Conservation (phyloP, 2,329 filamentous ascomycete genomes). For the Arachnopeziza araneosa region DNA sequence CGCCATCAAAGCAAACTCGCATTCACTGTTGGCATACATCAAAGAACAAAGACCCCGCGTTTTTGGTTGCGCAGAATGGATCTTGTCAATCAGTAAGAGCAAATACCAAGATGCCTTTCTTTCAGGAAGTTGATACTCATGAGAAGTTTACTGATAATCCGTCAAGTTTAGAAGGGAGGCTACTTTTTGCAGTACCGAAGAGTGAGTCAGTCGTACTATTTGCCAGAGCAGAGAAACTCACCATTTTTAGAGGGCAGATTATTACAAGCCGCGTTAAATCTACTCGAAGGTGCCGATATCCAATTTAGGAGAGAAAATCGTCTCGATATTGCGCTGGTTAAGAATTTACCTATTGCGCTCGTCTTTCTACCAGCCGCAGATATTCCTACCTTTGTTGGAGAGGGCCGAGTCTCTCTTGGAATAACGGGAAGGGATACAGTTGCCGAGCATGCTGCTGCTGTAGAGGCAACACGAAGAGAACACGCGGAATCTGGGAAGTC, state of each 20-base stretch:
- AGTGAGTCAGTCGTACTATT: slow-evolving; percentile 53
- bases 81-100: slow-evolving; percentile 54
- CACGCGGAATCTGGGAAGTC: slow-evolving; percentile 43
- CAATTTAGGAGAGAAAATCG: slow-evolving; percentile 94
- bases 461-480: slow-evolving; percentile 44
- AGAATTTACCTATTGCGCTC: slow-evolving; percentile 91
- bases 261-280: slow-evolving; percentile 79
- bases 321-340: slow-evolving; percentile 94
- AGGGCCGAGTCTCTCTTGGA: slow-evolving; percentile 87
- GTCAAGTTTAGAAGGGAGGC: slow-evolving; percentile 77
- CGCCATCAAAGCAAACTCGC: neutral
- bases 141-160: slow-evolving; percentile 33
- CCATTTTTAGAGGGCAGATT: slow-evolving; percentile 74
- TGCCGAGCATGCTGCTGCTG: slow-evolving; percentile 73
- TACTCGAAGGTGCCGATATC: slow-evolving; percentile 89
- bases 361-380: slow-evolving; percentile 96
- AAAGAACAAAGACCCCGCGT: neutral
- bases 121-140: slow-evolving; percentile 35
- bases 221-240: neutral
- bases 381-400: slow-evolving; percentile 95
- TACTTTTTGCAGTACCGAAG: slow-evolving; percentile 97
- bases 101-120: slow-evolving; percentile 16
- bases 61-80: slow-evolving; percentile 39
- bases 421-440: slow-evolving; percentile 95
- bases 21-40: neutral